Evolutionary conservation across 768 basidiomycete genomes (phyloP).

Genomic region (Coprinopsis marcescibilis): DNA sequence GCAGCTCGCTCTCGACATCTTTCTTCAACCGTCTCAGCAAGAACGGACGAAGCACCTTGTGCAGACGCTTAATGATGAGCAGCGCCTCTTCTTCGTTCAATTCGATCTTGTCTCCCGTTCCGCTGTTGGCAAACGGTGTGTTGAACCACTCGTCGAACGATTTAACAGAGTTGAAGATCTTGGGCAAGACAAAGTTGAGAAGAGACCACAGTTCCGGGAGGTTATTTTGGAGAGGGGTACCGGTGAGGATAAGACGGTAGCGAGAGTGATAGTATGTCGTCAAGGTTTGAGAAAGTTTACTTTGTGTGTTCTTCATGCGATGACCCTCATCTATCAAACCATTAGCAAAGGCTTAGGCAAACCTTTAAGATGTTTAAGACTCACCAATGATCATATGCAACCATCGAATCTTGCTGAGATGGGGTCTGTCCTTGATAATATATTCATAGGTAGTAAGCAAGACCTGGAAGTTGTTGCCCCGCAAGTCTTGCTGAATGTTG

Average conservation of each 20-base stretch:
- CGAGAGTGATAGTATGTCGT: constrained; percentile 90
- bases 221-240: constrained; percentile 96
- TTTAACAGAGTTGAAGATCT: constrained; percentile 98
- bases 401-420: constrained; percentile 90
- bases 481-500: constrained; percentile 69
- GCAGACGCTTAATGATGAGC: constrained; percentile 92
- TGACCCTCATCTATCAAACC: constrained; percentile 77
- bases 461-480: constrained; percentile 83
- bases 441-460: constrained; percentile 94
- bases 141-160: constrained; percentile 99
- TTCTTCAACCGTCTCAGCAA: constrained; percentile 89
- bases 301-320: constrained; percentile 95
- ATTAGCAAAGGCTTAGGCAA: neutral
- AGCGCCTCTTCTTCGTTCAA: constrained; percentile 99
- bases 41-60: constrained; percentile 95
- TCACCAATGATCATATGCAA: constrained; percentile 94
- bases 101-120: constrained; percentile 96
- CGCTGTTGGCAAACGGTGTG: constrained; percentile 98
- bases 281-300: constrained; percentile 83
- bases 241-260: constrained; percentile 90
- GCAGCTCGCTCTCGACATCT: constrained; percentile 92
- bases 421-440: constrained; percentile 93
- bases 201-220: constrained; percentile 93
- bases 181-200: constrained; percentile 91
- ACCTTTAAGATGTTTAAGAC: constrained; percentile 18